A percentile compares a stretch with the other conserved stretches of the same genome.
Evolutionary conservation across 108 stramenopile genomes (phyloP).

Genomic region (Tribonema minus): DNA sequence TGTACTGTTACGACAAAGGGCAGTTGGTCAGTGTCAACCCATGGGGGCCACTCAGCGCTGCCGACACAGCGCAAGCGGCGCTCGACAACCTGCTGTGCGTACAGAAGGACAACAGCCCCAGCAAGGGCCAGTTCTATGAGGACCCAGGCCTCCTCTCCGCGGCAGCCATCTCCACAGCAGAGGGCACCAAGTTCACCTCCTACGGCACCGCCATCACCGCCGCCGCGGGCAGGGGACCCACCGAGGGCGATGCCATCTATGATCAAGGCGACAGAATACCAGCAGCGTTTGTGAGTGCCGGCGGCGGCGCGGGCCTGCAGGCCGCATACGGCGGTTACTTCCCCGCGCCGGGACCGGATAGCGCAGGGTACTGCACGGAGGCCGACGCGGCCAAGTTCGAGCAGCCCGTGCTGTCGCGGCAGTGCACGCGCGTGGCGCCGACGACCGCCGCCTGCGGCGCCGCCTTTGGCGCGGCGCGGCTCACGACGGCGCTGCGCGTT

Average conservation of each 20-base stretch:
- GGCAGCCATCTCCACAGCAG: background rate
- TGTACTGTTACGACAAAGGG: background rate
- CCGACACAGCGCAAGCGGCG: constrained; percentile 40
- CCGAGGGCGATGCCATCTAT: constrained; percentile 20
- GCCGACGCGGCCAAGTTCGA: too few species aligned
- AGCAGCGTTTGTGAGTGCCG: constrained; percentile 1
- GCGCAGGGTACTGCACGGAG: too few species aligned
- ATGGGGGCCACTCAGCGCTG: constrained; percentile 3
- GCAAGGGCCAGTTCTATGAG: constrained; percentile 57
- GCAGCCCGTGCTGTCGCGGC: background rate
- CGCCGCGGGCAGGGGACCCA: background rate
- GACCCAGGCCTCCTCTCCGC: constrained; percentile 9
- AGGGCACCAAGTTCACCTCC: background rate
- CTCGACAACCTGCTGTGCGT: constrained; percentile 62
- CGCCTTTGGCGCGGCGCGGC: background rate
- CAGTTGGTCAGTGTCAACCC: constrained; percentile 45
- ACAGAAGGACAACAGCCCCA: constrained; percentile 62
- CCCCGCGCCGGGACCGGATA: too few species aligned
- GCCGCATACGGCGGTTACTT: constrained; percentile 29
- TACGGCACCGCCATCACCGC: background rate
- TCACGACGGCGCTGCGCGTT: background rate
- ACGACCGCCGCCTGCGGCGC: background rate
- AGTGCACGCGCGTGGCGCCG: background rate
- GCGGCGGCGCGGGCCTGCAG: constrained; percentile 4
- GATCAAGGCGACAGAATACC: constrained; percentile 33